A percentile compares a stretch with the other conserved stretches of the same genome.
These are phyloP conservation scores for Yarrowia porcina DNA, from an alignment of 805 yeast species.

Conservation along the genomic window DNA sequence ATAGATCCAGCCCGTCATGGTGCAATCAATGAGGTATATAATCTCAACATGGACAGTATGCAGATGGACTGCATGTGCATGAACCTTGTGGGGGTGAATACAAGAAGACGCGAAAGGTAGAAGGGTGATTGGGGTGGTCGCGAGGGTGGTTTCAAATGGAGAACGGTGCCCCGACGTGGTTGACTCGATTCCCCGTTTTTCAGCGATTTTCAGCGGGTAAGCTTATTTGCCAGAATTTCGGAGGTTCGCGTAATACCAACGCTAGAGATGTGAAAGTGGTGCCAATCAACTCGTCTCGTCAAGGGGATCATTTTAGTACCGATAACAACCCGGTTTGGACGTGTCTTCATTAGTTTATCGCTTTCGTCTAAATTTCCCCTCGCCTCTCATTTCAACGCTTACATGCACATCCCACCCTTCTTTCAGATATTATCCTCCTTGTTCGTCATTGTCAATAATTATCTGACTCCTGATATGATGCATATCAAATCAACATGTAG, in stretches of 20 bases:
- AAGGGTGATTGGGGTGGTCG: no score
- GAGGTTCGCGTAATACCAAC: background rate
- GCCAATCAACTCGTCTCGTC: background rate
- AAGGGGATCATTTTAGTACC: background rate
- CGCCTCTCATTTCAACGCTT: background rate
- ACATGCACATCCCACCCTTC: no score
- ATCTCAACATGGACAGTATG: background rate
- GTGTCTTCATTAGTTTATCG: no score
- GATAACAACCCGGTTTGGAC: background rate
- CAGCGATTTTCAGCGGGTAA: background rate
- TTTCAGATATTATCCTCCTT: no score
- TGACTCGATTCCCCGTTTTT: no score
- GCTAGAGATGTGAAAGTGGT: background rate
- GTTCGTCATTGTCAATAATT: no score
- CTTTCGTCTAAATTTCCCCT: background rate
- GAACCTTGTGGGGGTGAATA: background rate
- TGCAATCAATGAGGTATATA: background rate
- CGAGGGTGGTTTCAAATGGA: no score
- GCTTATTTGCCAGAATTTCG: background rate
- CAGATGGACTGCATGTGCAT: background rate
- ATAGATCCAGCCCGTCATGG: constrained; percentile 6
- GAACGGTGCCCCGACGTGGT: no score
- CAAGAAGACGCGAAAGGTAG: no score
- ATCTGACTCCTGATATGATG: no score
- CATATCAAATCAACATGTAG: background rate